phyloP scores from a whole-genome alignment of 495 filamentous ascomycete genomes.

The Astrocystis sublimbata region DNA sequence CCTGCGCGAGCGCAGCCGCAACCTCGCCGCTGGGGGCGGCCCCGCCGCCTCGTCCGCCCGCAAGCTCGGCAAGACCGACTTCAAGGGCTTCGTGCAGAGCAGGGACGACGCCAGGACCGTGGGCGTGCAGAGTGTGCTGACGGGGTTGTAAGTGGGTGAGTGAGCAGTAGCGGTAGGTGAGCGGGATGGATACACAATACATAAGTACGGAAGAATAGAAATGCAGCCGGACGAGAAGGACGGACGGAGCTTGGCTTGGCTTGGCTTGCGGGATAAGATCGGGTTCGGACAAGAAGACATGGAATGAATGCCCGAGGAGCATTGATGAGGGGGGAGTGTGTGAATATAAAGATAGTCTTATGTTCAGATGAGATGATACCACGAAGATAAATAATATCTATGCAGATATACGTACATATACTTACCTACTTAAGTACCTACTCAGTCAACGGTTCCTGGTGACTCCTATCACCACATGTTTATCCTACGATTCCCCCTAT shows the following conservation, averaged over 20 bases:
- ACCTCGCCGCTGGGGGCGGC: conserved; percentile 60
- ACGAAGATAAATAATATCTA: background rate
- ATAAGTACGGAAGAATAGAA: too few relatives aligned
- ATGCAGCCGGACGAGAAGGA: background rate
- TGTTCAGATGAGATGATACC: conserved; percentile 8
- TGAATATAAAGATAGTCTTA: background rate
- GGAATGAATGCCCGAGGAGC: background rate
- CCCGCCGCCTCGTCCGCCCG: conserved; percentile 40
- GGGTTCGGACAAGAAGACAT: too few relatives aligned
- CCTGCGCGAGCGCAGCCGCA: conserved; percentile 67
- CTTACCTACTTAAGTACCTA: too few relatives aligned
- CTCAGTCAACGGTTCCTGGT: too few relatives aligned
- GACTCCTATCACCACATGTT: too few relatives aligned
- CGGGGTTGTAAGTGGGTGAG: conserved; percentile 40
- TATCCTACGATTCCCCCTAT: too few relatives aligned
- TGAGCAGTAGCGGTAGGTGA: too few relatives aligned
- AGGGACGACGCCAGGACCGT: conserved; percentile 79
- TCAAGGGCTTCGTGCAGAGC: conserved; percentile 78
- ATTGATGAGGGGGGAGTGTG: too few relatives aligned
- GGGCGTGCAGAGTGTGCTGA: conserved; percentile 78
- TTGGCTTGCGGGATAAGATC: background rate
- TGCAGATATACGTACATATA: background rate
- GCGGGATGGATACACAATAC: too few relatives aligned
- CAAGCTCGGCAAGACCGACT: conserved; percentile 66
- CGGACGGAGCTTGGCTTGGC: too few relatives aligned